Base-by-base conservation (phyloP, 2,329 filamentous ascomycete genomes). In the Hypomyces perniciosus region DNA sequence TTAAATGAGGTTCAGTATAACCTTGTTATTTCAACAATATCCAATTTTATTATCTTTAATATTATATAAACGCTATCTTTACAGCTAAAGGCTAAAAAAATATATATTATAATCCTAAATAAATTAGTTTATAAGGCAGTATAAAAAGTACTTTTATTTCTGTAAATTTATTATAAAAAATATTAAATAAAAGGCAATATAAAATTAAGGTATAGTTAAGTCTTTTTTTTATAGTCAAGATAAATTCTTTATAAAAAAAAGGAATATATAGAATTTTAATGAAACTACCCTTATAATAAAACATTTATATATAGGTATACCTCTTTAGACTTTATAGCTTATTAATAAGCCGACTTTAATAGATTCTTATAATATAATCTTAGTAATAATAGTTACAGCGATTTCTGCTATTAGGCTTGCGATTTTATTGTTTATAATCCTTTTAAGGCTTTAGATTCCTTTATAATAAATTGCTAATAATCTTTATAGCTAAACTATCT, bases 231-330 rank as follows among this genome's bases (percentile, higher is more conserved):
- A 29, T 41, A 48, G 33, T 48, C 40, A 20, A 40, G n/a, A n/a
- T 41, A 41, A 42, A 6, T 44, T 42, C 29, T n/a, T 35, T 33
- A 28, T 44, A 31, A 37, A 49, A 26, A 30, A 42, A 49, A 33
- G 7, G 8, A 45, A 50, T 50, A 50, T 50, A 44, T 50, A 45
- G 10, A 50, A 44, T 44, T 37, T 44, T 30, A 30, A 50, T 40
- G 39, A 45, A 20, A 45, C 30, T 37, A 28, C 31, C 26, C 45
- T 50, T 50, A 50, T 50, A 45, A 31, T 50, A n/a, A 45, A 9
- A 4, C 45, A 44, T 44, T n/a, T 45, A 30, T 27, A 27, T 12
- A 44, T 4, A 38, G 34, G 28, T 30, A 49, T 49, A 29, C 6
- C 29, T 7, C 6, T 50, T n/a, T 45, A 40, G 3, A 50, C 27